Percentiles rank a stretch among this genome's conserved stretches.
Conservation (phyloP, 371 early-diverging fungal species). For the Mucor sp. region DNA sequence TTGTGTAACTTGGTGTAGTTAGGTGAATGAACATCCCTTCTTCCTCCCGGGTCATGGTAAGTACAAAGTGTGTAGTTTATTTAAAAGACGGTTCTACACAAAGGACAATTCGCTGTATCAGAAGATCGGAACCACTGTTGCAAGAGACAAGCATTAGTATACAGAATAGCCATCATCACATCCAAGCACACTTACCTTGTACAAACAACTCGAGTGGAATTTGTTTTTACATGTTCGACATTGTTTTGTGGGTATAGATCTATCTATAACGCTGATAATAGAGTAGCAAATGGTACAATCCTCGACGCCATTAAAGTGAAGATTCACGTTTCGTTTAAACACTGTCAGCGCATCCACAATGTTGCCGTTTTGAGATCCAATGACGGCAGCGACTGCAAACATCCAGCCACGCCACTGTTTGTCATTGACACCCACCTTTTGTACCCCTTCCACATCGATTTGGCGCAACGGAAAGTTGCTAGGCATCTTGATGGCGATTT, state of each 20-base stretch:
- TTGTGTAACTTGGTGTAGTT: background rate
- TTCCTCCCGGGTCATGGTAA: no score
- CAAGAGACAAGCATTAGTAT: background rate
- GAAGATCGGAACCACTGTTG: conserved; percentile 87
- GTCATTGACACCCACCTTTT: conserved; percentile 85
- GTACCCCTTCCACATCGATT: conserved; percentile 79
- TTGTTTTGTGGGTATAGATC: conserved; percentile 86
- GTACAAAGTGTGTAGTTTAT: no score
- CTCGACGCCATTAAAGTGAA: conserved; percentile 92
- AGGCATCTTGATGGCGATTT: conserved; percentile 83
- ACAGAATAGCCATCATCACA: background rate
- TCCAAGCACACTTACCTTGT: conserved; percentile 59
- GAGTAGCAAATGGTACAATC: conserved; percentile 98
- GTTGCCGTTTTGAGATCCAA: conserved; percentile 79
- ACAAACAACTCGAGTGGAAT: conserved; percentile 94
- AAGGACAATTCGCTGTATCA: conserved; percentile 89
- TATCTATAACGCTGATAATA: conserved; percentile 85
- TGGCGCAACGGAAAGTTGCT: conserved; percentile 79
- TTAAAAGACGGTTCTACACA: conserved; percentile 87
- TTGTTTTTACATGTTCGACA: conserved; percentile 95
- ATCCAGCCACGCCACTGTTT: conserved; percentile 91
- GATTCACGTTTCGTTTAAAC: conserved; percentile 80
- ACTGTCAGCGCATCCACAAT: conserved; percentile 80
- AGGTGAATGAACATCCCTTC: no score
- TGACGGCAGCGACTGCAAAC: conserved; percentile 74